A percentile compares a stretch with the other conserved stretches of the same genome.
phyloP scores from a whole-genome alignment of 2,329 filamentous ascomycete species.

The Botrytis paeoniae region DNA sequence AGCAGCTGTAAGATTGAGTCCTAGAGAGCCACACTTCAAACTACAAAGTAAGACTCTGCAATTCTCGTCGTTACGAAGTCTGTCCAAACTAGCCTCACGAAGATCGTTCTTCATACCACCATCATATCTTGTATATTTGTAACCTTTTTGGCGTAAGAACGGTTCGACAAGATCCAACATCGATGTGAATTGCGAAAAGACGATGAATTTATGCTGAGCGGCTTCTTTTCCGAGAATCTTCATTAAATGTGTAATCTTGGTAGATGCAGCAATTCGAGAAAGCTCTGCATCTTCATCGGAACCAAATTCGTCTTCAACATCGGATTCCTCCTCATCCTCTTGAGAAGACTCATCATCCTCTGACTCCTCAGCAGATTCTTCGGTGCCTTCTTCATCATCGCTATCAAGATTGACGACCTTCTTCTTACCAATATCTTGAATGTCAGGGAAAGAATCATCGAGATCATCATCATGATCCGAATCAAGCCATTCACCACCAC shows the following conservation, averaged over 20 bases:
- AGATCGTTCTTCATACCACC: constrained; percentile 92
- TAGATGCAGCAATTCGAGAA: constrained; percentile 64
- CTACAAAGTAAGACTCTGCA: constrained; percentile 88
- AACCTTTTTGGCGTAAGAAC: constrained; percentile 71
- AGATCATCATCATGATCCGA: constrained; percentile 58
- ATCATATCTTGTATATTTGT: constrained; percentile 86
- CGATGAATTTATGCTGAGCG: constrained; percentile 87
- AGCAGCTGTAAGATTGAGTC: constrained; percentile 90
- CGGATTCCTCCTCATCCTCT: constrained; percentile 38
- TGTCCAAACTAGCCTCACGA: constrained; percentile 79
- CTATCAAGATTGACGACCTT: constrained; percentile 28
- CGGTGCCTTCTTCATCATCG: constrained; percentile 39
- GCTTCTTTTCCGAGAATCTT: constrained; percentile 77
- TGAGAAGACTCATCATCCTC: constrained; percentile 27
- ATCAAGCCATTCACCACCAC: constrained; percentile 74
- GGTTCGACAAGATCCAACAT: constrained; percentile 97
- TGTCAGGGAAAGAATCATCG: constrained; percentile 42
- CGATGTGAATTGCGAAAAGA: constrained; percentile 97
- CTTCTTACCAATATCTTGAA: constrained; percentile 34
- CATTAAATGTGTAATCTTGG: constrained; percentile 87
- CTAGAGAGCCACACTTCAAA: constrained; percentile 88
- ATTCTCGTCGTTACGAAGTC: constrained; percentile 68
- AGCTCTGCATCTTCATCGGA: constrained; percentile 44
- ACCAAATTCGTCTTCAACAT: constrained; percentile 37
- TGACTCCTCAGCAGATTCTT: constrained; percentile 38